Percentiles rank a stretch among this genome's conserved stretches.
Evolutionary conservation across 2,329 filamentous ascomycete genomes (phyloP).

Genomic region (Xylariales sp.): DNA sequence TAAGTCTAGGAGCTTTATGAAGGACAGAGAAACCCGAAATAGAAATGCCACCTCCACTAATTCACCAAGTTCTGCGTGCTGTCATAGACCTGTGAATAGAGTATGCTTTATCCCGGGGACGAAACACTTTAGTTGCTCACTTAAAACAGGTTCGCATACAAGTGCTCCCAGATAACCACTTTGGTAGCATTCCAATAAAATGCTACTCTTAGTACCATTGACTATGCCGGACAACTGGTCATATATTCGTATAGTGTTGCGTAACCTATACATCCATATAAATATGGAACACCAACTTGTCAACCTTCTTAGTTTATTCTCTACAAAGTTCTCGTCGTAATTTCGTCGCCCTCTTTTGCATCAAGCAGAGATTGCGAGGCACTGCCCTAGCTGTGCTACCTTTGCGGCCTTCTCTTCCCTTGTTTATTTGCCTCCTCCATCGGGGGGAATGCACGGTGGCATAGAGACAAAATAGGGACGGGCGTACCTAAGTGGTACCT

Average conservation of each 20-base stretch:
- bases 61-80: too few species aligned
- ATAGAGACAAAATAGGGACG: slow-evolving; percentile 20
- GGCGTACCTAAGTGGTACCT: slow-evolving; percentile 28
- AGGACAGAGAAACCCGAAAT: too few species aligned
- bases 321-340: slow-evolving; percentile 4
- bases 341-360: slow-evolving; percentile 5
- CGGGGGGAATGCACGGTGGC: neutral
- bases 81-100: too few species aligned
- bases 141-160: neutral
- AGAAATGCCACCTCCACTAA: too few species aligned
- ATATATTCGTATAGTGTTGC: slow-evolving; percentile 21
- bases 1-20: too few species aligned
- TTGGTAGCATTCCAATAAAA: slow-evolving; percentile 5
- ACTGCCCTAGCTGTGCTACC: neutral
- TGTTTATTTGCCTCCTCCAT: slow-evolving; percentile 1
- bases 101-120: too few species aligned
- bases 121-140: neutral
- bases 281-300: slow-evolving; percentile 12
- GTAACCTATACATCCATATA: slow-evolving; percentile 26
- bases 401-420: neutral
- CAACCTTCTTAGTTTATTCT: neutral
- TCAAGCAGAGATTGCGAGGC: slow-evolving; percentile 8
- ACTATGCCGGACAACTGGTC: slow-evolving; percentile 6
- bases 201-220: slow-evolving; percentile 7
- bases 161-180: neutral